Base-by-base conservation (phyloP, 352 stramenopile genomes). In the Globisporangium okanoganense region DNA sequence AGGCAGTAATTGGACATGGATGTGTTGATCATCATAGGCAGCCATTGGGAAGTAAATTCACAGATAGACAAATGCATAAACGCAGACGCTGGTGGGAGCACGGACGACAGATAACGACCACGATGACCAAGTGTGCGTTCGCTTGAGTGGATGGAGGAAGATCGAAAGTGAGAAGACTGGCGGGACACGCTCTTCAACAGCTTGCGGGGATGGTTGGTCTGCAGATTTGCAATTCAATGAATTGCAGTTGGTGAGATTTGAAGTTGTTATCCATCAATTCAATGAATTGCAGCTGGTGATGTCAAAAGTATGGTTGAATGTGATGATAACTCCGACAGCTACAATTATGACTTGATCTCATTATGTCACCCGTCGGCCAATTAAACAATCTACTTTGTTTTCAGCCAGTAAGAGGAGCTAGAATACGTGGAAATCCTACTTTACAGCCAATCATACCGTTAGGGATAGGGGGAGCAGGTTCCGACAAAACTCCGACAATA, bases 1-100 rank as follows among this genome's bases (percentile, higher is more conserved):
- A 76, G 79, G 65, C 74, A 82, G 71, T 80, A 82, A 76, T 82
- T 82, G 71, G 74, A 82, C 74, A 82, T 58, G 52, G 52, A 58
- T 48, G 33, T 58, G 52, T 48, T 58, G 35, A 58, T 58, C 52
- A 58, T 58, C 52, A 58, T 22, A 48, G 33, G 52, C 52, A 58
- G 52, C 38, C 52, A 58, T 48, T 47, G 10, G 35, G 5, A 5
- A 20, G 3, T n/a, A 18, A n/a, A 43, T 1, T 7, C 12, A 54
- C 16, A 24, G 1, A 48, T 36, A n/a, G n/a, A 33, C 33, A 58
- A 10, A 48, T 13, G 47, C 7, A 47, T 3, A 25, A 3, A 54
- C 6, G 31, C 27, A 54, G 10, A 51, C 44, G 5, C 44, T 51
- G 20, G n/a, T n/a, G n/a, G n/a, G n/a, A n/a, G n/a, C n/a, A n/a